Percentiles rank a stretch among this genome's conserved stretches.
Conservation (phyloP, 2,329 filamentous ascomycete genomes). For the Pleurostoma richardsiae region DNA sequence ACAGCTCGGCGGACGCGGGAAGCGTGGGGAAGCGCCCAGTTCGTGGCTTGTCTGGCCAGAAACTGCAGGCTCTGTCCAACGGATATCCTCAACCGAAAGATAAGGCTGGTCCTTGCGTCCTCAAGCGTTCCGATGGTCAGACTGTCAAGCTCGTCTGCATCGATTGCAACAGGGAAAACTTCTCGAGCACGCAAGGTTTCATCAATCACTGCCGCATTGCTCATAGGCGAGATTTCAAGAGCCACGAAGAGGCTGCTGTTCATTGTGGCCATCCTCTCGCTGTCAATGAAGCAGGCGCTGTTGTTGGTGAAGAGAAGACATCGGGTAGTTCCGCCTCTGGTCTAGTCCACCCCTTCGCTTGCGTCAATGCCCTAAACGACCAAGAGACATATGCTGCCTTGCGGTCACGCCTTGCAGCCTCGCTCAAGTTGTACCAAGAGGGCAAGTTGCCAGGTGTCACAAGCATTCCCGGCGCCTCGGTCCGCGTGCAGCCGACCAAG, state of each 20-base stretch:
- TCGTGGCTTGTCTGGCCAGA: constrained; percentile 50
- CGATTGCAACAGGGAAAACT: constrained; percentile 84
- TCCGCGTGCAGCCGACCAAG: constrained; percentile 13
- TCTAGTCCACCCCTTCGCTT: constrained; percentile 58
- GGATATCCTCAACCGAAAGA: constrained; percentile 73
- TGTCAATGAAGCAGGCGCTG: constrained; percentile 50
- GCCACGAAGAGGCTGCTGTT: constrained; percentile 88
- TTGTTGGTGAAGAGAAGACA: constrained; percentile 37
- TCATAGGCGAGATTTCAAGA: constrained; percentile 89
- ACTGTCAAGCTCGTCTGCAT: constrained; percentile 87
- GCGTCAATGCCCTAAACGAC: constrained; percentile 48
- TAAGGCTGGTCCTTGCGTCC: constrained; percentile 74
- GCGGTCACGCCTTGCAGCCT: constrained; percentile 47
- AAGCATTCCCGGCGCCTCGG: constrained; percentile 31
- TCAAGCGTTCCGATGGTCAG: constrained; percentile 80
- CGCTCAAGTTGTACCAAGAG: constrained; percentile 45
- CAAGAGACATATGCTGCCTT: constrained; percentile 46
- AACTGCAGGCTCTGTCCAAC: constrained; percentile 63
- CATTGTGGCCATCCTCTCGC: constrained; percentile 83
- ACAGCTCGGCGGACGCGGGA: constrained; percentile 57
- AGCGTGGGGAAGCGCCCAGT: constrained; percentile 43
- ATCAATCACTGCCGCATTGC: constrained; percentile 98
- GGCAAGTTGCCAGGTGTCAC: constrained; percentile 45
- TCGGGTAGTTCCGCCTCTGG: constrained; percentile 30
- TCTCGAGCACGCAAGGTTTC: constrained; percentile 96